Base-by-base conservation (phyloP, 257 asterid genomes). In the Gentiana straminea region DNA sequence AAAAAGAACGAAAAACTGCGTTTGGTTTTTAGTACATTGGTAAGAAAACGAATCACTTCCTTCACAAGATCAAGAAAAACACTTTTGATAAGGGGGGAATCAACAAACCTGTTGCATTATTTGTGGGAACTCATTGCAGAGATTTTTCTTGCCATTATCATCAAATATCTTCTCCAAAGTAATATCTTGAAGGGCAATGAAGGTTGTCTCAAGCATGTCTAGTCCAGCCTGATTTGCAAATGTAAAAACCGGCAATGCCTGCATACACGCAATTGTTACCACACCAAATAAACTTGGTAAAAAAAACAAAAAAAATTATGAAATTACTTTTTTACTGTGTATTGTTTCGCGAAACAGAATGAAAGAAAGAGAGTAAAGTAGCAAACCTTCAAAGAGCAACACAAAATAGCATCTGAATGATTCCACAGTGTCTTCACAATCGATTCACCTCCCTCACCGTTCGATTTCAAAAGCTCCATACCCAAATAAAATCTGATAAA, bases 221-320 rank as follows among this genome's bases (percentile, higher is more conserved):
- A 88, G 83, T 45, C 96, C 96, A 3, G 94, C 96, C 81, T 88
- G 96, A 77, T 88, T 88, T 36, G 96, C 86, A 60, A 88, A 88
- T 5, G 96, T 88, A 59, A 81, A 88, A 55, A 81, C 88, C 7
- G 96, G 90, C 69, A 71, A 47, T 5, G 93, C 83, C 96, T 87
- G 90, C 76, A 74, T 1, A 54, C 24, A 24, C 24, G 24, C 24
- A 55, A 45, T 63, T 51, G 10, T 56, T 32, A 35, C 35, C 36
- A 48, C 32, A 9, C 7, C 33, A 55, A 13, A 33, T 58, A 61
- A 24, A 45, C n/a, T 35, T 55, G 10, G 39, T 33, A n/a, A 46
- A 34, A 50, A 24, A 24, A 24, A 24, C 24, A 0, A 24, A 24
- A 24, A 24, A 24, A 24, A 24, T 24, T 24, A 24, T 24, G 24